These are phyloP conservation scores for Stipa capillata DNA, from an alignment of 176 grass and related monocot species.

Conservation along the genomic window DNA sequence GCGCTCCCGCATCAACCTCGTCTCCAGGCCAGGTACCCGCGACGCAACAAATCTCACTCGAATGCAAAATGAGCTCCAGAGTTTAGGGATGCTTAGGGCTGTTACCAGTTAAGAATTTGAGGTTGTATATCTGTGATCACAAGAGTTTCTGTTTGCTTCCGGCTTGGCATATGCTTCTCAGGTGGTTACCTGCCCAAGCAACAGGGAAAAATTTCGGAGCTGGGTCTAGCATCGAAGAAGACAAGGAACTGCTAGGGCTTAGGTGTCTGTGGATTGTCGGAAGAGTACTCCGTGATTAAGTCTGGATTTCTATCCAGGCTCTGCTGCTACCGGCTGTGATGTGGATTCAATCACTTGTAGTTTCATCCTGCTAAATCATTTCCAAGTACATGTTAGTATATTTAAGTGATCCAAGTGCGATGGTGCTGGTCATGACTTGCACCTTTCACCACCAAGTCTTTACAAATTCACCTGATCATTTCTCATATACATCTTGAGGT, in stretches of 20 bases:
- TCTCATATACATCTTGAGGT: not conserved
- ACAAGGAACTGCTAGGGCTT: constrained; percentile 46
- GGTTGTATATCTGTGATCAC: not conserved
- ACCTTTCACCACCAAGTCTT: not conserved
- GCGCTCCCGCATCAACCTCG: constrained; percentile 66
- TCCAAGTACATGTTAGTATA: not conserved
- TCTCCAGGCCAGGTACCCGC: constrained; percentile 63
- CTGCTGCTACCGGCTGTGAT: not conserved
- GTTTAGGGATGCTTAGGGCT: too few species aligned
- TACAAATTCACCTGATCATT: not conserved
- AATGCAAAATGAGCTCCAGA: not conserved
- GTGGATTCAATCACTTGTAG: too few species aligned
- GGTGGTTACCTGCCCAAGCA: constrained; percentile 53
- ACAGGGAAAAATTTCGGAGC: constrained; percentile 17
- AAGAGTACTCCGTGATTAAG: not conserved
- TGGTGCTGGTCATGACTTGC: not conserved
- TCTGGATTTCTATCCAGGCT: not conserved
- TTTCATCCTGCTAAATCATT: not conserved
- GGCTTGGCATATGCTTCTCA: constrained; percentile 34
- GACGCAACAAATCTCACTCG: not conserved
- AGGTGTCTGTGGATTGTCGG: not conserved
- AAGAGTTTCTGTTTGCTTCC: too few species aligned
- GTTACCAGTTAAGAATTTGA: not conserved
- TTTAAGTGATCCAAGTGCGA: not conserved
- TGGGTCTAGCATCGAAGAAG: constrained; percentile 40